Base-by-base conservation (phyloP, 1,139 yeast species). In the Ogataea hybrid region DNA sequence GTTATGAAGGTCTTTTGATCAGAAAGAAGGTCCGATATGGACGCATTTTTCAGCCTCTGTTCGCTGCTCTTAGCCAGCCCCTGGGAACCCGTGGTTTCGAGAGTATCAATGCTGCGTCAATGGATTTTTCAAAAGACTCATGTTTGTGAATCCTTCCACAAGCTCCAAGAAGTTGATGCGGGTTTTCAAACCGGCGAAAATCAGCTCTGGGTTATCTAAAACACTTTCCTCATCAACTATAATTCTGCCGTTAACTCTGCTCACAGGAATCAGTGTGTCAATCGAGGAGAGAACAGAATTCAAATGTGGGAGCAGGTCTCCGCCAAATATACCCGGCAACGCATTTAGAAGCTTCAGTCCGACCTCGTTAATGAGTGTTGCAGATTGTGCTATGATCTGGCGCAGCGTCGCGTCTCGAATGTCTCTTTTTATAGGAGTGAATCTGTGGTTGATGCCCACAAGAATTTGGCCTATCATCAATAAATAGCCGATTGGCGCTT, bases 1-100 rank as follows among this genome's bases (percentile, higher is more conserved):
- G 65, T 59, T 12, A 63, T 57, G 52, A 86, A 85, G 37, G 79
- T 65, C 37, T 76, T 79, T 25, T 84, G 74, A 58, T 84, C 86
- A 1, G 92, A 79, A 35, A 84, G 69, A 32, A 84, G 64, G 64
- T 87, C 96, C 4, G 94, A 77, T 51, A 84, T 63, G 4, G 83
- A 76, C 21, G 72, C 71, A 0, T 73, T 54, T 55, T 71, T 77
- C 57, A 68, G 73, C 54, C 70, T 71, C 49, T 69, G 69, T 17
- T 25, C 15, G 38, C 65, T 57, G 23, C 61, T 63, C 17, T 46
- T 46, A 14, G 22, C 31, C 5, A 46, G 23, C 23, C 44, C 36
- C 6, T 35, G 31, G 2, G 56, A 35, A 30, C 43, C 51, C 74
- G 62, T 11, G 79, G 71, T 49, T 73, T 75, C 3, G 71, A 65